Base-by-base conservation (phyloP, 2,329 filamentous ascomycete species). In the Alternaria triticina region DNA sequence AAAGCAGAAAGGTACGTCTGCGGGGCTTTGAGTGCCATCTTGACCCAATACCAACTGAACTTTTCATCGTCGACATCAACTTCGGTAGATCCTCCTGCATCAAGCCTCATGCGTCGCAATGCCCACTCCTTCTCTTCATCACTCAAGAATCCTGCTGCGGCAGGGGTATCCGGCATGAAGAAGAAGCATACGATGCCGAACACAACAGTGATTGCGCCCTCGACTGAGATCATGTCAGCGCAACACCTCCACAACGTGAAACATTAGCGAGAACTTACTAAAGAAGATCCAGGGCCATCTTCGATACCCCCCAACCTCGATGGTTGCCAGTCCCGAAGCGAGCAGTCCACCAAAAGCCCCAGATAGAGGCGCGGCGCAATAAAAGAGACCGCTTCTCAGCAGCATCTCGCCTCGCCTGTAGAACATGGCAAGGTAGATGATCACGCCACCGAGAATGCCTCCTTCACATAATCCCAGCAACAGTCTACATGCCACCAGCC, bases 121-220 rank as follows among this genome's bases (percentile, higher is more conserved):
- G 72, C 71, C 47, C 65, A 73, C 15, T 62, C 60, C 22, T 74
- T 70, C 58, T 79, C 74, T 61, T 75, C 75, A 28, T 68, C 65
- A 5, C 58, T 71, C 17, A 78, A 57, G 50, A 77, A 79, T 4
- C 68, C 68, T n/a, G 83, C 81, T 9, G 71, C 70, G 8, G 67
- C 67, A 3, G 76, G 74, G 1, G 70, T 87, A 63, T 88, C 85
- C 1, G 86, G 86, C 3, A 88, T 79, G 2, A 84, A 64, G 59
- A 88, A 86, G 70, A 83, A 85, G 7, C 86, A 79, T 3, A 77
- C 71, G 5, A 84, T 70, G 6, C 85, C 86, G 3, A 76, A 75
- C 10, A 73, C 47, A 4, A 77, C 63, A 0, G 74, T 78, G 8
- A 72, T 66, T 0, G 66, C 72, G 5, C 77, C 75, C 64, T 77